Evolutionary conservation across 164 flowering plant species (phyloP).

Genomic region (Platanus orientalis): DNA sequence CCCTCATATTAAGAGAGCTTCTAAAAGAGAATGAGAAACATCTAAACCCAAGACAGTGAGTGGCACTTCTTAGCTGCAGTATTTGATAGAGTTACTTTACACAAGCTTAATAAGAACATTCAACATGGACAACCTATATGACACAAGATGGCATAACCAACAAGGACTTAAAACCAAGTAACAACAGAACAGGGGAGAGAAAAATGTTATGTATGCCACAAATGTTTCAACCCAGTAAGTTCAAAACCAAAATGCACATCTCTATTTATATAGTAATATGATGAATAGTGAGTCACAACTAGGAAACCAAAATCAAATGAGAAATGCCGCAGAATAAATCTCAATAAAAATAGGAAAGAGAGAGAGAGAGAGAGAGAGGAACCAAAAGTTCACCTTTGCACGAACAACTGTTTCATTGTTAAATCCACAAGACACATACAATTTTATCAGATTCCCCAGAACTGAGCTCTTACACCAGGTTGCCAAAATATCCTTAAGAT

Average conservation of each 20-base stretch:
- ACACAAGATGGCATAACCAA: neutral
- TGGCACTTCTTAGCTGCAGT: neutral
- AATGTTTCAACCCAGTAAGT: neutral
- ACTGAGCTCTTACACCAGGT: conserved; percentile 47
- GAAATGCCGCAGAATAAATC: no score
- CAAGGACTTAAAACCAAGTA: neutral
- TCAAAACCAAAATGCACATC: neutral
- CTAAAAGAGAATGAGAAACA: no score
- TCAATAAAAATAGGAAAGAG: neutral
- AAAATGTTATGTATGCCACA: neutral
- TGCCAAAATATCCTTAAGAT: conserved; percentile 38
- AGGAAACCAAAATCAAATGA: no score
- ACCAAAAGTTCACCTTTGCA: conserved; percentile 74
- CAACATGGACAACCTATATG: neutral
- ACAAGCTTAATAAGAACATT: neutral
- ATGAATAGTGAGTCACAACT: neutral
- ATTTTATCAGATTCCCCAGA: conserved; percentile 48
- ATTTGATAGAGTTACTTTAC: neutral
- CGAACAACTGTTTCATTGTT: conserved; percentile 30
- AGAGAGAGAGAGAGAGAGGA: no score
- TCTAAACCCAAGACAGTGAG: no score
- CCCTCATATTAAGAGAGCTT: no score
- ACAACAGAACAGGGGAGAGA: neutral
- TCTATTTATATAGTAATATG: no score
- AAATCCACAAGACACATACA: conserved; percentile 47